Conservation (phyloP, 129 eudicot genomes). For the Helianthus tuberosus region DNA sequence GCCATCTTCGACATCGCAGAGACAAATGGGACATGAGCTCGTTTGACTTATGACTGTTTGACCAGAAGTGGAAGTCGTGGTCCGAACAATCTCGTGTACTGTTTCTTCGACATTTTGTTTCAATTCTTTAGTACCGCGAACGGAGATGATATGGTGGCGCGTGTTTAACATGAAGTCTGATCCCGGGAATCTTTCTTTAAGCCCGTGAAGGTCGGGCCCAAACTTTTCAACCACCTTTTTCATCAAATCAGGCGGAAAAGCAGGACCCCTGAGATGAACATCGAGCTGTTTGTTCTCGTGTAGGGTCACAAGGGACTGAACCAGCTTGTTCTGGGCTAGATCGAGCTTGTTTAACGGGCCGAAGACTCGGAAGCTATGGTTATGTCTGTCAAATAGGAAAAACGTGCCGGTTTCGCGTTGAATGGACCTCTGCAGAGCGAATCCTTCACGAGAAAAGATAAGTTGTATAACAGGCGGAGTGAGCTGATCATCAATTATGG, state of each 20-base stretch:
- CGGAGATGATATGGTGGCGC: slow-evolving; percentile 63
- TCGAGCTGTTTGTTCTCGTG: slow-evolving; percentile 73
- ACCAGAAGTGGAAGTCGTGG: slow-evolving; percentile 32
- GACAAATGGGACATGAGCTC: slow-evolving; percentile 74
- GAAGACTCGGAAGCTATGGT: slow-evolving; percentile 50
- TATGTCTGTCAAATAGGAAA: slow-evolving; percentile 60
- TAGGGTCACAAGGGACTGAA: slow-evolving; percentile 63
- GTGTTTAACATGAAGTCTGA: slow-evolving; percentile 64
- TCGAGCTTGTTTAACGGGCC: slow-evolving; percentile 61
- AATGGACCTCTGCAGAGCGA: slow-evolving; percentile 52
- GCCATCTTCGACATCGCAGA: slow-evolving; percentile 83
- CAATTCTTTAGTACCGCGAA: slow-evolving; percentile 61
- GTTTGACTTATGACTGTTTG: slow-evolving; percentile 24
- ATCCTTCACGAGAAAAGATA: slow-evolving; percentile 67
- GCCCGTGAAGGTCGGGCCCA: slow-evolving; percentile 80
- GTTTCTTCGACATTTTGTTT: slow-evolving; percentile 73
- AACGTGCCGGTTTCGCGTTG: slow-evolving; percentile 71
- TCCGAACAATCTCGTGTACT: slow-evolving; percentile 60
- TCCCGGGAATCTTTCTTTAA: slow-evolving; percentile 65
- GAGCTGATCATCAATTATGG: slow-evolving; percentile 60
- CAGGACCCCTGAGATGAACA: slow-evolving; percentile 66
- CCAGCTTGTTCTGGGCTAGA: slow-evolving; percentile 50
- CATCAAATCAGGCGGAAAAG: slow-evolving; percentile 78
- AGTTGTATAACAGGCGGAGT: slow-evolving; percentile 59
- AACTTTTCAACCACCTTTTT: slow-evolving; percentile 68